These are phyloP conservation scores for Knoxdaviesia proteae DNA, from an alignment of 2,329 filamentous ascomycete species.

Conservation along the genomic window DNA sequence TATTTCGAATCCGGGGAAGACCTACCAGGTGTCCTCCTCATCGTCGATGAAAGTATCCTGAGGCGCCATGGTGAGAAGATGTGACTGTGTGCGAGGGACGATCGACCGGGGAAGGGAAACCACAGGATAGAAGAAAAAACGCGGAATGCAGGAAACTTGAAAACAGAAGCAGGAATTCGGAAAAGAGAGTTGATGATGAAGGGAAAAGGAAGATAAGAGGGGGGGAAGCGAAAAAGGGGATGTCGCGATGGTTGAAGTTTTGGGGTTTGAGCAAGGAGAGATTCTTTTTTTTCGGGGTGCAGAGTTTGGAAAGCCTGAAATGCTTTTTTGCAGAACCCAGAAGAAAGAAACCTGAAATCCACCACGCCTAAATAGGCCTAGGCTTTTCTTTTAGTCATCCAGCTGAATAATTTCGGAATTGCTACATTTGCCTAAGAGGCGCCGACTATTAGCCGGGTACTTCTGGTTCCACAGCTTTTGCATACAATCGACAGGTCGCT, in stretches of 20 bases:
- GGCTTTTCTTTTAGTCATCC: too few species aligned
- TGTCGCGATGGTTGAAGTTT: slow-evolving; percentile 6
- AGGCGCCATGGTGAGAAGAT: slow-evolving; percentile 32
- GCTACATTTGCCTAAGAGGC: too few species aligned
- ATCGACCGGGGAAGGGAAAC: neutral
- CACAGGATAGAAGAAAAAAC: neutral
- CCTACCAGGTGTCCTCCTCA: slow-evolving; percentile 49
- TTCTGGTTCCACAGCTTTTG: too few species aligned
- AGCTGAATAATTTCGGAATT: too few species aligned
- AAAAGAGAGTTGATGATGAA: slow-evolving; percentile 2
- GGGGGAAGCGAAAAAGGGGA: neutral
- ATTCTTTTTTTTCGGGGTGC: too few species aligned
- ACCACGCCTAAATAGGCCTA: too few species aligned
- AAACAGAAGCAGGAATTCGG: neutral
- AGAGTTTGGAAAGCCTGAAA: too few species aligned
- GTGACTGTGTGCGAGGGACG: neutral
- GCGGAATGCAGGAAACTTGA: slow-evolving; percentile 3
- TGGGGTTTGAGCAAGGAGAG: too few species aligned
- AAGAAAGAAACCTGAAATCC: too few species aligned
- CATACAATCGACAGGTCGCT: too few species aligned
- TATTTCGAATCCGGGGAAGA: slow-evolving; percentile 2
- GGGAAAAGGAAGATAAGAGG: slow-evolving; percentile 7
- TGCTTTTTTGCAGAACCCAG: too few species aligned
- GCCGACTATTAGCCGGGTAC: too few species aligned
- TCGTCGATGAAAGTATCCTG: slow-evolving; percentile 54